Percentiles rank a stretch among this genome's conserved stretches.
Conservation (phyloP, 371 early-diverging fungal genomes). For the Dichotomocladium elegans region DNA sequence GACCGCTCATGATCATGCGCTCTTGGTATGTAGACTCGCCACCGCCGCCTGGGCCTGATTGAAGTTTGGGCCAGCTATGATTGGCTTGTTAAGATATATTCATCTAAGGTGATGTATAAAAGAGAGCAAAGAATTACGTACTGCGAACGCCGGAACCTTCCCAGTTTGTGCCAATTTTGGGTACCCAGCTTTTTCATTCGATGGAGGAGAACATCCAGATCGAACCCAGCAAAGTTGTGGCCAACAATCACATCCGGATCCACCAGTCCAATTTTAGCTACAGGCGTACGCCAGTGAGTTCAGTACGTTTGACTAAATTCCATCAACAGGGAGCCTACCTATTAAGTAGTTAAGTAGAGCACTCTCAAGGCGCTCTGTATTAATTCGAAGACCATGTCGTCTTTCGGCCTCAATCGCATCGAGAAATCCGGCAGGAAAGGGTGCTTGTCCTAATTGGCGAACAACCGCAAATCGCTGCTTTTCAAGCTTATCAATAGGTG, state of each 20-base stretch:
- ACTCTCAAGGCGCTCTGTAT: slow-evolving; percentile 59
- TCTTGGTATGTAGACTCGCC: slow-evolving; percentile 78
- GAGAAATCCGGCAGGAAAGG: slow-evolving; percentile 61
- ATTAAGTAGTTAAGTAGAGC: slow-evolving; percentile 65
- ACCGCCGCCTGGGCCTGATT: slow-evolving; percentile 78
- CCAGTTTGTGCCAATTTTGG: slow-evolving; percentile 56
- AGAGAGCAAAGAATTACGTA: too few species aligned
- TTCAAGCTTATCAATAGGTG: slow-evolving; percentile 32
- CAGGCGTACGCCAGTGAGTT: neutral
- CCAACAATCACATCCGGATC: slow-evolving; percentile 98
- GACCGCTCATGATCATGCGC: slow-evolving; percentile 77
- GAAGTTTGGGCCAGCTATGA: slow-evolving; percentile 72
- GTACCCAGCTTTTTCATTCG: slow-evolving; percentile 84
- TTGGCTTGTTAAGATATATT: too few species aligned
- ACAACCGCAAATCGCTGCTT: slow-evolving; percentile 64
- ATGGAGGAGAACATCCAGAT: slow-evolving; percentile 87
- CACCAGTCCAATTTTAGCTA: slow-evolving; percentile 62
- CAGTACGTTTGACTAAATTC: neutral
- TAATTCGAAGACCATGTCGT: slow-evolving; percentile 21
- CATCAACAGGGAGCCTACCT: slow-evolving; percentile 41
- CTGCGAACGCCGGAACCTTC: slow-evolving; percentile 78
- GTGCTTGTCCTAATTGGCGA: slow-evolving; percentile 57
- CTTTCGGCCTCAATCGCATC: slow-evolving; percentile 35
- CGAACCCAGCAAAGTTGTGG: slow-evolving; percentile 94
- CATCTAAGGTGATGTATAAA: too few species aligned